A percentile compares a stretch with the other conserved stretches of the same genome.
These are phyloP conservation scores for Russula ochroleuca DNA, from an alignment of 768 basidiomycete genomes.

Conservation along the genomic window DNA sequence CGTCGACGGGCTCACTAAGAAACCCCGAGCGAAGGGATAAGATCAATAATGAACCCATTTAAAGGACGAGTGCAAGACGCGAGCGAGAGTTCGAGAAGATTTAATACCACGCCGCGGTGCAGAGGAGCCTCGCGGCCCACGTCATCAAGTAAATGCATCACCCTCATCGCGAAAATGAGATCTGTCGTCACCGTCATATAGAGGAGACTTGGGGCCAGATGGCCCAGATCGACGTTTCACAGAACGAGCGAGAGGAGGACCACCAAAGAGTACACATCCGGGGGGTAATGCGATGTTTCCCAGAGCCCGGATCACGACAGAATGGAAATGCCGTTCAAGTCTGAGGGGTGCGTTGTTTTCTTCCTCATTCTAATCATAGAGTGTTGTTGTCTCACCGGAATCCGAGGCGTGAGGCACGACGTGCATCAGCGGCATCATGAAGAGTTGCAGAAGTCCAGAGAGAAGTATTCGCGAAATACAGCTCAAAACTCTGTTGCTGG, in stretches of 20 bases:
- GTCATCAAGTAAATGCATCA: not conserved
- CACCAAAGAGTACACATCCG: not conserved
- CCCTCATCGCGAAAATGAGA: not conserved
- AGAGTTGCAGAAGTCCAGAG: not conserved
- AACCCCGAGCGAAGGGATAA: not conserved
- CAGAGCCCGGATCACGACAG: not conserved
- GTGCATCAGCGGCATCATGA: constrained; percentile 3
- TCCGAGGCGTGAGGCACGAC: constrained; percentile 5
- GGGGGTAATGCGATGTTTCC: constrained; percentile 9
- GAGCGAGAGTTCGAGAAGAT: constrained; percentile 20
- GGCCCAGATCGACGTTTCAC: not conserved
- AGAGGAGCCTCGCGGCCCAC: not conserved
- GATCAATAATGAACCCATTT: not conserved
- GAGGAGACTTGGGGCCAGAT: not conserved
- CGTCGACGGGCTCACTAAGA: not conserved
- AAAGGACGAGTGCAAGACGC: not conserved
- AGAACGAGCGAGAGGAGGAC: not conserved
- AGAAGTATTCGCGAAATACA: not conserved
- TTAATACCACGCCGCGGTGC: constrained; percentile 16
- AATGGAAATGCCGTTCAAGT: no score
- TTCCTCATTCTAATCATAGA: constrained; percentile 16
- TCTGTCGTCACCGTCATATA: not conserved
- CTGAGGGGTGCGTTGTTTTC: not conserved
- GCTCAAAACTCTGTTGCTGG: not conserved
- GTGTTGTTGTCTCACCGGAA: constrained; percentile 13